phyloP scores from a whole-genome alignment of 352 stramenopile species.

The Globisporangium carolinianum region DNA sequence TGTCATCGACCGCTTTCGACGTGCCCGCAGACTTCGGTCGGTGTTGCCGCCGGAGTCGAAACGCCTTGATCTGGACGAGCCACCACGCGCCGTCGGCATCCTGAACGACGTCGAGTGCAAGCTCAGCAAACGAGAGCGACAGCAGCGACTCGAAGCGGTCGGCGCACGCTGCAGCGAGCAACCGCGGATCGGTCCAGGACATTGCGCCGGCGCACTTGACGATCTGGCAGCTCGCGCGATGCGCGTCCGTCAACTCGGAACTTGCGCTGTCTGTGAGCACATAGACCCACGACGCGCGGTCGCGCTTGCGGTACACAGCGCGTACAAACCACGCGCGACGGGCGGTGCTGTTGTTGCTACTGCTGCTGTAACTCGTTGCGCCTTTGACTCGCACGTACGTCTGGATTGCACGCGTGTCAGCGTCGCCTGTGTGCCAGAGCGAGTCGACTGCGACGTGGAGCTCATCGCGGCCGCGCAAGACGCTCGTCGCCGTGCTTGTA shows the following conservation, averaged over 20 bases:
- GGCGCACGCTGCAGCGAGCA: conserved; percentile 25
- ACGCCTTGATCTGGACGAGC: conserved; percentile 67
- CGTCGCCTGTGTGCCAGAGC: conserved; percentile 3
- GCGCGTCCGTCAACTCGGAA: conserved; percentile 10
- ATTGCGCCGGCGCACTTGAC: conserved; percentile 44
- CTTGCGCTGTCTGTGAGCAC: conserved; percentile 30
- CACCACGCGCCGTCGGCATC: conserved; percentile 45
- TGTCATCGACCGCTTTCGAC: not conserved
- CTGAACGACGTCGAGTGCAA: conserved; percentile 57
- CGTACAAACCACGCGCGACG: conserved; percentile 49
- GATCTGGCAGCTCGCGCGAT: conserved; percentile 38
- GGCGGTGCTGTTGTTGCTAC: not conserved
- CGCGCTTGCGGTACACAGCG: conserved; percentile 44
- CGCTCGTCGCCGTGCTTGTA: conserved; percentile 6
- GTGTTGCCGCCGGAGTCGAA: conserved; percentile 23
- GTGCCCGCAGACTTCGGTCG: conserved; percentile 6
- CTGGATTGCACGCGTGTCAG: conserved; percentile 25
- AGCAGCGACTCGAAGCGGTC: conserved; percentile 32
- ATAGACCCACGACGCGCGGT: conserved; percentile 42
- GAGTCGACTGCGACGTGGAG: conserved; percentile 10
- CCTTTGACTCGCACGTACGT: conserved; percentile 42
- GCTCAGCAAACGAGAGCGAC: conserved; percentile 29
- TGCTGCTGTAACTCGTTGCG: not conserved
- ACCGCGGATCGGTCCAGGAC: conserved; percentile 42
- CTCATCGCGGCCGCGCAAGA: conserved; percentile 8